A percentile compares a stretch with the other conserved stretches of the same genome.
phyloP scores from a whole-genome alignment of 192 early-diverging fungal genomes.

The Linnemannia schmuckeri region DNA sequence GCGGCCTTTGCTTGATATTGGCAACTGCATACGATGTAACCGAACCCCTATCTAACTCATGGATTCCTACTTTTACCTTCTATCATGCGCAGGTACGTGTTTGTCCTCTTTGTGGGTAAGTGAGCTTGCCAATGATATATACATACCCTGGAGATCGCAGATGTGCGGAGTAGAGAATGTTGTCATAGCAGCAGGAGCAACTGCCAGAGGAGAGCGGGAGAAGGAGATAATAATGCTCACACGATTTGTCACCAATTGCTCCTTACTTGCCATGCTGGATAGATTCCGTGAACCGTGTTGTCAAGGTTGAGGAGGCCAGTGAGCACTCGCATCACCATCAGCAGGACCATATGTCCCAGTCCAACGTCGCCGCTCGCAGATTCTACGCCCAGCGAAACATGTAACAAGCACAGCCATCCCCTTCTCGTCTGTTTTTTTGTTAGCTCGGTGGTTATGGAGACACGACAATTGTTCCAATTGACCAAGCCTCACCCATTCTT shows the following conservation, averaged over 20 bases:
- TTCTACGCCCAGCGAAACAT: conserved; percentile 74
- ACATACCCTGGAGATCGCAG: background rate
- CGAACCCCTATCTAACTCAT: background rate
- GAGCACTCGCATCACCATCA: conserved; percentile 37
- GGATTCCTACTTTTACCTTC: background rate
- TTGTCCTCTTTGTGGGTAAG: conserved; percentile 69
- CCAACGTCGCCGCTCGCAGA: conserved; percentile 59
- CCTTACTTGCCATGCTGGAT: background rate
- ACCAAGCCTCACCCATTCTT: background rate
- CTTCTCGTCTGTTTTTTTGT: background rate
- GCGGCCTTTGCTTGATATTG: background rate
- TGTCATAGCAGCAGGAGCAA: background rate
- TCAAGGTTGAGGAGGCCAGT: conserved; percentile 50
- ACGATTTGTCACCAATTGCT: background rate
- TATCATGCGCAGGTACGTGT: conserved; percentile 58
- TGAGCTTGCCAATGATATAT: background rate
- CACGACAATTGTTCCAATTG: background rate
- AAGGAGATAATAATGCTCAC: background rate
- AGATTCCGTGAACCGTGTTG: conserved; percentile 67
- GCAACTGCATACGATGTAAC: background rate
- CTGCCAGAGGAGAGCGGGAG: background rate
- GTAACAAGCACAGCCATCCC: conserved; percentile 37
- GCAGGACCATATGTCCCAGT: conserved; percentile 51
- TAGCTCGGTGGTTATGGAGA: background rate
- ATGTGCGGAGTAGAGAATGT: conserved; percentile 3